Conservation (phyloP, 768 basidiomycete genomes). For the Botryobasidium botryosum region DNA sequence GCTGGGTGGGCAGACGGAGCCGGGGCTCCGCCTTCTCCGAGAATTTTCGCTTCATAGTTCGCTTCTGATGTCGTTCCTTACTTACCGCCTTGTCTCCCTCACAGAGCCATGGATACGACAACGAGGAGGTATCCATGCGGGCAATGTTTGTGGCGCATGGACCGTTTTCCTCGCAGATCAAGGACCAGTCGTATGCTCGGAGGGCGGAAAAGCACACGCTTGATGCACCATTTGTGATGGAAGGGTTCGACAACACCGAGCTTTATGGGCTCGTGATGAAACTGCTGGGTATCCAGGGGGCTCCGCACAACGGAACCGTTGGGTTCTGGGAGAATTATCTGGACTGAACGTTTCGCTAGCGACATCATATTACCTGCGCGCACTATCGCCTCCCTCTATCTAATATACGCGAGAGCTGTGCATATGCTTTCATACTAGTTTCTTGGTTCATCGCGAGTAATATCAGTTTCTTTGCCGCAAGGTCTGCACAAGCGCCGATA, state of each 20-base stretch:
- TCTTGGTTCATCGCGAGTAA: no score
- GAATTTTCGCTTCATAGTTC: neutral
- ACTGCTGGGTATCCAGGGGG: slow-evolving; percentile 49
- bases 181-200: slow-evolving; percentile 20
- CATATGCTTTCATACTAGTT: no score
- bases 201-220: no score
- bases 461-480: no score
- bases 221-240: slow-evolving; percentile 42
- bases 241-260: slow-evolving; percentile 74
- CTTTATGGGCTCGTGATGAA: slow-evolving; percentile 70
- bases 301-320: slow-evolving; percentile 54
- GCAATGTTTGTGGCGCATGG: slow-evolving; percentile 89
- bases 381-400: no score
- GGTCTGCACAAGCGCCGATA: no score
- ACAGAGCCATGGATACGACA: slow-evolving; percentile 86
- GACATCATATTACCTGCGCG: no score
- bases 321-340: slow-evolving; percentile 79
- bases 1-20: no score
- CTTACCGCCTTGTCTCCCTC: neutral
- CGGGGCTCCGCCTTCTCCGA: no score
- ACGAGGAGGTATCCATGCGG: slow-evolving; percentile 56
- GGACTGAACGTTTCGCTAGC: no score
- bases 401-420: no score
- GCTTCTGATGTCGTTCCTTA: neutral
- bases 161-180: slow-evolving; percentile 59